Conservation (phyloP, 495 filamentous ascomycete genomes). For the Ascobolus immersus region DNA sequence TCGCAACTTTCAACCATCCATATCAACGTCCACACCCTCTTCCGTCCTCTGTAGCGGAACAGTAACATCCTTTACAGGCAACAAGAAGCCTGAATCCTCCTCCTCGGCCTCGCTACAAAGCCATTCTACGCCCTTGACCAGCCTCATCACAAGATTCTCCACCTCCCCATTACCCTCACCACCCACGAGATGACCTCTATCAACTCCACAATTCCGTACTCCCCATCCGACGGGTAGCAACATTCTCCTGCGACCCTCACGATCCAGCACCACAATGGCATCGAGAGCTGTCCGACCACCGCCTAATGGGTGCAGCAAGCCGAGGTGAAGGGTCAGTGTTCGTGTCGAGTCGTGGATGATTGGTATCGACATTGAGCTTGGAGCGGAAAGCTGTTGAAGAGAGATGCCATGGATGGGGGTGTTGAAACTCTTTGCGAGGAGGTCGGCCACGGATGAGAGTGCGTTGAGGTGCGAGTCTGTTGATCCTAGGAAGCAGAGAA, state of each 20-base stretch:
- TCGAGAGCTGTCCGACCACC: slow-evolving; percentile 20
- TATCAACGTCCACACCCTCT: slow-evolving; percentile 14
- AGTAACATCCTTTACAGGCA: no score
- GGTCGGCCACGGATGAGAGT: no score
- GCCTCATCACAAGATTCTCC: slow-evolving; percentile 12
- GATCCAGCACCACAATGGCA: slow-evolving; percentile 21
- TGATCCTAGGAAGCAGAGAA: no score
- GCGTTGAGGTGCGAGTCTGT: no score
- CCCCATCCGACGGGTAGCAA: slow-evolving; percentile 22
- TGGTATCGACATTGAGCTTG: no score
- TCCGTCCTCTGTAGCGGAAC: background rate
- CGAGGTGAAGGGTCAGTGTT: slow-evolving; percentile 12
- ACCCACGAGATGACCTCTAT: no score
- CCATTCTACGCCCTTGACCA: slow-evolving; percentile 17
- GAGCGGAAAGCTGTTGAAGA: no score
- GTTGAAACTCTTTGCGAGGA: no score
- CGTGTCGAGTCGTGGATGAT: slow-evolving; percentile 12
- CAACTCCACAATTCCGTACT: slow-evolving; percentile 12
- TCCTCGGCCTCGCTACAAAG: slow-evolving; percentile 9
- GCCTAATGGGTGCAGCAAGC: slow-evolving; percentile 21
- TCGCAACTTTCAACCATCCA: slow-evolving; percentile 9
- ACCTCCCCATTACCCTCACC: slow-evolving; percentile 10
- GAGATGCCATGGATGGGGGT: no score
- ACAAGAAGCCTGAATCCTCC: no score
- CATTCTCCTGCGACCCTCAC: slow-evolving; percentile 15